Percentiles rank a stretch among this genome's conserved stretches.
phyloP scores from a whole-genome alignment of 495 filamentous ascomycete genomes.

The Aspergillus avenaceus region DNA sequence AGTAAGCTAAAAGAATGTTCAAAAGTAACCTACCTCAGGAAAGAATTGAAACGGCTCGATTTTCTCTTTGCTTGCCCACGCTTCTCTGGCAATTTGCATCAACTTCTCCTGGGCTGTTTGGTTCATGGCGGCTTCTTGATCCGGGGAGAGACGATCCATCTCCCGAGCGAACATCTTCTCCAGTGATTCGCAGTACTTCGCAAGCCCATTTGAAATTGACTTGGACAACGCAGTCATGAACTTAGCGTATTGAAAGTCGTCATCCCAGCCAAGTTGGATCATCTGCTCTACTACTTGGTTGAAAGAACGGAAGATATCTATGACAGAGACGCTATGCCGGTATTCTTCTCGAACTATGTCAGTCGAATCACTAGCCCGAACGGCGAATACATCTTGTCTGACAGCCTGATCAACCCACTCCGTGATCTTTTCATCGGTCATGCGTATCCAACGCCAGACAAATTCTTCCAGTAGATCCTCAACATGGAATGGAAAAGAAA shows the following conservation, averaged over 20 bases:
- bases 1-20: background rate
- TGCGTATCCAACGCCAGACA: constrained; percentile 90
- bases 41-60: constrained; percentile 98
- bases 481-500: constrained; percentile 75
- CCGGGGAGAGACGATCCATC: constrained; percentile 85
- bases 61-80: constrained; percentile 90
- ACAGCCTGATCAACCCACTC: constrained; percentile 87
- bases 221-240: constrained; percentile 97
- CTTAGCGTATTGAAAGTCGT: constrained; percentile 87
- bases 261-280: constrained; percentile 81
- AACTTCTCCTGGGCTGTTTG: constrained; percentile 89
- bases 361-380: constrained; percentile 55
- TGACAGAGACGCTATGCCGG: constrained; percentile 85
- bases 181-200: constrained; percentile 86
- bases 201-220: constrained; percentile 75
- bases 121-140: constrained; percentile 72
- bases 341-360: constrained; percentile 71
- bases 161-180: constrained; percentile 85
- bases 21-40: constrained; percentile 60
- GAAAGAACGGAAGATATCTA: constrained; percentile 92
- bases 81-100: constrained; percentile 88
- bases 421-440: constrained; percentile 72
- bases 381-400: constrained; percentile 77
- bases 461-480: constrained; percentile 84
- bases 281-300: constrained; percentile 86